Percentiles rank a stretch among this genome's conserved stretches.
Conservation (phyloP, 768 basidiomycete genomes). For the Serendipita indica region DNA sequence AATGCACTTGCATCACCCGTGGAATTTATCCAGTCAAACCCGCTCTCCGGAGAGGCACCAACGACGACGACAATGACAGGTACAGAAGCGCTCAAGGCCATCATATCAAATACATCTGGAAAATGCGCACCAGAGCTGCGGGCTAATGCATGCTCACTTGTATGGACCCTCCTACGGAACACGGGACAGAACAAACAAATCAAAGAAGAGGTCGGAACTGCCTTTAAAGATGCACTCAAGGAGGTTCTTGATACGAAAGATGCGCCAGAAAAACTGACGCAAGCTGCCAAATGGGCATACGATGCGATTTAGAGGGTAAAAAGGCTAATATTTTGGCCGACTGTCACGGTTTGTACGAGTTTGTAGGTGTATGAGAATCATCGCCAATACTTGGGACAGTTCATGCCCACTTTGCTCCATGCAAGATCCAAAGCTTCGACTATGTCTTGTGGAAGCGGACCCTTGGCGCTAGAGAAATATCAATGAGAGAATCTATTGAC, state of each 20-base stretch:
- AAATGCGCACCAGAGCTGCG: conserved; percentile 62
- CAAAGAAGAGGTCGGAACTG: conserved; percentile 36
- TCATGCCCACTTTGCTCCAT: conserved; percentile 27
- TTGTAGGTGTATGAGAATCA: conserved; percentile 16
- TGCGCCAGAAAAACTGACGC: conserved; percentile 4
- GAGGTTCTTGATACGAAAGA: conserved; percentile 19
- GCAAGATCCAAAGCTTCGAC: conserved; percentile 38
- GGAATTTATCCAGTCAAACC: conserved; percentile 4
- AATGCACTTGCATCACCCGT: conserved; percentile 38
- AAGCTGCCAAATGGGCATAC: conserved; percentile 2
- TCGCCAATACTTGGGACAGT: conserved; percentile 27
- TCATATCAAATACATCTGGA: conserved; percentile 36
- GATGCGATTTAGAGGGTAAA: not conserved
- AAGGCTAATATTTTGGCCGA: not conserved
- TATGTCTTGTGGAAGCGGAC: conserved; percentile 39
- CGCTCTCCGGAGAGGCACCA: conserved; percentile 29
- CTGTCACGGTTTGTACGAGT: no score
- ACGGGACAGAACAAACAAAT: not conserved
- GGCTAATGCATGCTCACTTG: conserved; percentile 56
- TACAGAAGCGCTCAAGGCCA: conserved; percentile 38
- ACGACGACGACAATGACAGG: conserved; percentile 13
- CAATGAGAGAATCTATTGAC: not conserved
- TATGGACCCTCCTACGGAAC: conserved; percentile 31
- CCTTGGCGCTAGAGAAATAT: conserved; percentile 27
- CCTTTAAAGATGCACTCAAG: conserved; percentile 32